Evolutionary conservation across 306 rosid species (phyloP), one percentile per base, ranked within the genome.

Genomic region (Arachis stenosperma): DNA sequence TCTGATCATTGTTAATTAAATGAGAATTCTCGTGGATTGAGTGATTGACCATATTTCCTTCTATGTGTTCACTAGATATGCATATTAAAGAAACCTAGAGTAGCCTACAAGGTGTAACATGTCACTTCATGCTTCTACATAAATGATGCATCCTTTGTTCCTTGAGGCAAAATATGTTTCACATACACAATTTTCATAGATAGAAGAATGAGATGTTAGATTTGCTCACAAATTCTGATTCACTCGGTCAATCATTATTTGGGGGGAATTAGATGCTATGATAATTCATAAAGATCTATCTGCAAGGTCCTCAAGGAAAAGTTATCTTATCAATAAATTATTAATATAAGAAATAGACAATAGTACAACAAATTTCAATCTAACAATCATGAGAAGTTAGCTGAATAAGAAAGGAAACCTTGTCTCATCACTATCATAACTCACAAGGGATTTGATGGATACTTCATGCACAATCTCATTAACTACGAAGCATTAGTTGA

Each of bases 91-190:
- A 30, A 40, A 50, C 7, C 57, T 37, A 65, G 50, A 11, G 70
- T 36, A 50, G 55, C 30, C 55, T 56, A 15, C 33, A 12, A 15
- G 42, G 15, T 71, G 33, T 72, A 43, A 61, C 3, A 3, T 3
- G 17, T 15, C 22, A 51, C 37, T 79, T 47, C 27, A 47, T 67
- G 37, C 36, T 44, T 43, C 29, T 55, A 17, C 53, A 53, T 57
- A 46, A 74, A 65, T 59, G 68, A 50, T 47, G 65, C 67, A 60
- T 60, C 50, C 37, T 66, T 73, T 30, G 51, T 39, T 37, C 66
- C 43, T 57, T 75, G 65, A 62, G 17, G 57, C 57, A 56, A 50
- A 53, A 13, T 61, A 61, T 53, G 37, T 43, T 58, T 41, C 44
- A 14, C 56, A 42, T 44, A 15, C 30, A 62, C 17, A 61, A 41